phyloP scores from a whole-genome alignment of 2,329 filamentous ascomycete genomes.

The Triangularia verruculosa region DNA sequence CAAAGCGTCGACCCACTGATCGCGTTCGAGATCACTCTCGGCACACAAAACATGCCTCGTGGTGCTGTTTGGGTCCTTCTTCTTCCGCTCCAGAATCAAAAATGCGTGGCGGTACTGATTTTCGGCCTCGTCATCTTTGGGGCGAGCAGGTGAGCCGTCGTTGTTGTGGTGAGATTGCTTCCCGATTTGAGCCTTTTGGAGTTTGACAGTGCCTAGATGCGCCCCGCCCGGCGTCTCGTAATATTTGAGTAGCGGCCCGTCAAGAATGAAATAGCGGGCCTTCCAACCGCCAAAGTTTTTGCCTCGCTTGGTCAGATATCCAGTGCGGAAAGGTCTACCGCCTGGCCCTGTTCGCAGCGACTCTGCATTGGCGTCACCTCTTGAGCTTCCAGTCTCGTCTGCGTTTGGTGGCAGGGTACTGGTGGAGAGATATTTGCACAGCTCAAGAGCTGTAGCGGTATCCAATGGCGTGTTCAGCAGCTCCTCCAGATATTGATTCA shows the following conservation, averaged over 20 bases:
- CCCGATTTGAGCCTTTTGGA: slow-evolving; percentile 86
- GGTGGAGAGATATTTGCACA: slow-evolving; percentile 83
- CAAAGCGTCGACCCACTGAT: slow-evolving; percentile 88
- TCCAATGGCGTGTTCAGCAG: slow-evolving; percentile 81
- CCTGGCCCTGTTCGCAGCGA: slow-evolving; percentile 53
- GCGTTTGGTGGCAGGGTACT: slow-evolving; percentile 60
- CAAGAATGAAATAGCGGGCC: slow-evolving; percentile 64
- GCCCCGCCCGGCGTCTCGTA: slow-evolving; percentile 88
- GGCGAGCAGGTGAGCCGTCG: slow-evolving; percentile 60
- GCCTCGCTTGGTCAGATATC: slow-evolving; percentile 92
- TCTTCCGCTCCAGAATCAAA: slow-evolving; percentile 90
- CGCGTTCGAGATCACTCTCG: slow-evolving; percentile 88
- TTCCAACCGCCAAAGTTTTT: slow-evolving; percentile 99
- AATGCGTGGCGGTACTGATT: slow-evolving; percentile 97
- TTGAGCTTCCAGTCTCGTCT: slow-evolving; percentile 49
- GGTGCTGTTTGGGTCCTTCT: slow-evolving; percentile 83
- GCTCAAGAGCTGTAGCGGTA: slow-evolving; percentile 68
- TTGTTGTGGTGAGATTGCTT: slow-evolving; percentile 72
- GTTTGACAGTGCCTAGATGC: slow-evolving; percentile 89
- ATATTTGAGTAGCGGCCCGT: slow-evolving; percentile 71
- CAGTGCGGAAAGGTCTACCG: slow-evolving; percentile 71
- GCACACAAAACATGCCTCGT: slow-evolving; percentile 94
- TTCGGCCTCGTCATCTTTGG: slow-evolving; percentile 69
- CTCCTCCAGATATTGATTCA: slow-evolving; percentile 83
- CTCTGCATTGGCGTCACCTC: slow-evolving; percentile 36